These are phyloP conservation scores for Pseudocercospora ulei DNA, from an alignment of 2,329 filamentous ascomycete genomes.

Conservation along the genomic window DNA sequence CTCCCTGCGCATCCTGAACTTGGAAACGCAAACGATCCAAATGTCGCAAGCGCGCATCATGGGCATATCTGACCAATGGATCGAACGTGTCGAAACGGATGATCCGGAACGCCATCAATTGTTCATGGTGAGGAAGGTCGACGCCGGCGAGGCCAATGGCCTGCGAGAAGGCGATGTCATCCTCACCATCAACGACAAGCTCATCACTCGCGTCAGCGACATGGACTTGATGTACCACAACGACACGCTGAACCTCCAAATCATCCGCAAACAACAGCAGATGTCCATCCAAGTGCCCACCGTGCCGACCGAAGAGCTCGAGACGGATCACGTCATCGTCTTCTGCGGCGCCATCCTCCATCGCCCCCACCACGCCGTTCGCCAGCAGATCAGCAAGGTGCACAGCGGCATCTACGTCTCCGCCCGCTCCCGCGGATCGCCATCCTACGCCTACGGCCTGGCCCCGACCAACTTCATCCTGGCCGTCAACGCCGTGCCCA, in stretches of 20 bases:
- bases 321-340: conserved; percentile 81
- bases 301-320: conserved; percentile 76
- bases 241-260: conserved; percentile 68
- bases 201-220: conserved; percentile 87
- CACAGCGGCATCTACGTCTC: conserved; percentile 96
- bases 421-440: conserved; percentile 70
- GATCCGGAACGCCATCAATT: conserved; percentile 91
- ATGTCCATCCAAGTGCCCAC: conserved; percentile 69
- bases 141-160: conserved; percentile 46
- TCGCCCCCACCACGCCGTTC: conserved; percentile 85
- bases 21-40: conserved; percentile 88
- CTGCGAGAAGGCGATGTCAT: conserved; percentile 87
- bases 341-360: conserved; percentile 95
- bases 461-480: conserved; percentile 97
- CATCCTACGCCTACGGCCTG: conserved; percentile 79
- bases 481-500: conserved; percentile 81
- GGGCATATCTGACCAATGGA: conserved; percentile 94
- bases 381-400: conserved; percentile 92
- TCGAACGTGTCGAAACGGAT: conserved; percentile 73
- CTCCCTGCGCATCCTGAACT: conserved; percentile 77
- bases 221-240: conserved; percentile 95
- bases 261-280: conserved; percentile 77
- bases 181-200: conserved; percentile 77
- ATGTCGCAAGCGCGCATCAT: conserved; percentile 96
- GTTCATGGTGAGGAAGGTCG: conserved; percentile 94